These are phyloP conservation scores for Puccinellia tenuiflora DNA, from an alignment of 176 grass and related monocot genomes.

Conservation along the genomic window DNA sequence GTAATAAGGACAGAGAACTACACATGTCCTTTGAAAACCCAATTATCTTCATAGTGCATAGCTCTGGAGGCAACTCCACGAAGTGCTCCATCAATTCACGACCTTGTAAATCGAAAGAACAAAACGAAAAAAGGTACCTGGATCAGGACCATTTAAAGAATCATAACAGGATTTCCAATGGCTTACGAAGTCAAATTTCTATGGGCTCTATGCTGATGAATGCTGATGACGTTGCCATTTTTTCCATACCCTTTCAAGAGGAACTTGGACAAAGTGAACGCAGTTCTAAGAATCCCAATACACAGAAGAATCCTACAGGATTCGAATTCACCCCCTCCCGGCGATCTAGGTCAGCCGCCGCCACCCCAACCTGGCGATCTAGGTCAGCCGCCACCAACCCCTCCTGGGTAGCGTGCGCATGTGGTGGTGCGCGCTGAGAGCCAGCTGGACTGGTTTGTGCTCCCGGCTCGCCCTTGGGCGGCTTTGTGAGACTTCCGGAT, in stretches of 20 bases:
- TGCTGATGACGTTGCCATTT: not conserved
- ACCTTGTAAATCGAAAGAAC: conserved; percentile 33
- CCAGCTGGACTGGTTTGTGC: no score
- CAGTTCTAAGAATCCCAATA: not conserved
- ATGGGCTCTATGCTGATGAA: not conserved
- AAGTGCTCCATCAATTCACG: conserved; percentile 63
- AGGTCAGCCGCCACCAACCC: no score
- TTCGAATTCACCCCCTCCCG: no score
- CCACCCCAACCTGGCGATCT: no score
- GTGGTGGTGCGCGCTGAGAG: no score
- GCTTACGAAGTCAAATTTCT: not conserved
- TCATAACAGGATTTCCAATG: not conserved
- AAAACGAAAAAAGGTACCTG: not conserved
- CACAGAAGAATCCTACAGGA: not conserved
- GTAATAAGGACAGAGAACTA: conserved; percentile 89
- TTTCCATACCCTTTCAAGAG: not conserved
- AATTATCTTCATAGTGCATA: conserved; percentile 85
- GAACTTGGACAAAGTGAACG: not conserved
- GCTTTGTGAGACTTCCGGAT: no score
- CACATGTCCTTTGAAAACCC: conserved; percentile 97
- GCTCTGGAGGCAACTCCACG: conserved; percentile 82
- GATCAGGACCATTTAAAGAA: conserved; percentile 14
- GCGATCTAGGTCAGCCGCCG: no score
- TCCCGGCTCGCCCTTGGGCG: no score
- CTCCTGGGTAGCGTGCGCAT: no score